Conservation (phyloP, 495 filamentous ascomycete species). For the Xanthoparmelia taractica region DNA sequence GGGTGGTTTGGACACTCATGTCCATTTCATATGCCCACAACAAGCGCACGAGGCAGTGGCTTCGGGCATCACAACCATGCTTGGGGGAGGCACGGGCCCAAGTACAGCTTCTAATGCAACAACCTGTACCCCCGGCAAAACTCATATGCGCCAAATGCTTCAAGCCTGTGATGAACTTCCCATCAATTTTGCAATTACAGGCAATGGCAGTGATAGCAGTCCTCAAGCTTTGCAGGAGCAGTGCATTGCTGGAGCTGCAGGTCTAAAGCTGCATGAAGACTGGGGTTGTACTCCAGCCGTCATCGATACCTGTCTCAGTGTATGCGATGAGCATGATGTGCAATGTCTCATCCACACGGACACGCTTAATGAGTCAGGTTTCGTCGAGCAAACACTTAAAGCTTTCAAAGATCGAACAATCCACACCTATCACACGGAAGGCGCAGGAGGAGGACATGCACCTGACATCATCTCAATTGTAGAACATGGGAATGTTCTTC, state of each 20-base stretch:
- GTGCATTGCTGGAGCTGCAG: conserved; percentile 73
- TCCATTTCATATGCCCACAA: conserved; percentile 96
- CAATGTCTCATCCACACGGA: conserved; percentile 98
- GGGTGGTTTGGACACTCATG: conserved; percentile 86
- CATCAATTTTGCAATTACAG: conserved; percentile 87
- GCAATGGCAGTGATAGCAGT: conserved; percentile 90
- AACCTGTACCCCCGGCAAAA: conserved; percentile 83
- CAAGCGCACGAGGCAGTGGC: conserved; percentile 81
- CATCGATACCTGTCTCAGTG: conserved; percentile 79
- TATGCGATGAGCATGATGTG: conserved; percentile 87
- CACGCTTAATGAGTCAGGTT: conserved; percentile 94
- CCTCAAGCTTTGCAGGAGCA: conserved; percentile 69
- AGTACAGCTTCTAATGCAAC: conserved; percentile 93
- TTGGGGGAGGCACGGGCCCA: conserved; percentile 92
- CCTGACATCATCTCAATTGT: conserved; percentile 96
- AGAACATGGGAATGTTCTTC: conserved; percentile 85
- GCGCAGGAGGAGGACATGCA: conserved; percentile 91
- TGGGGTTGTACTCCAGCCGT: conserved; percentile 91
- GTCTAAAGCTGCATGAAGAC: conserved; percentile 95
- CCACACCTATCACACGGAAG: conserved; percentile 98
- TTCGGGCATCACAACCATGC: conserved; percentile 83
- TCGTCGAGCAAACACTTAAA: conserved; percentile 84
- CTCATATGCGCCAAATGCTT: conserved; percentile 86
- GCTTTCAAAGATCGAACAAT: conserved; percentile 88
- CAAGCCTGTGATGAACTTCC: conserved; percentile 83